These are phyloP conservation scores for Paramyrothecium roridum DNA, from an alignment of 2,329 filamentous ascomycete genomes.

Conservation along the genomic window DNA sequence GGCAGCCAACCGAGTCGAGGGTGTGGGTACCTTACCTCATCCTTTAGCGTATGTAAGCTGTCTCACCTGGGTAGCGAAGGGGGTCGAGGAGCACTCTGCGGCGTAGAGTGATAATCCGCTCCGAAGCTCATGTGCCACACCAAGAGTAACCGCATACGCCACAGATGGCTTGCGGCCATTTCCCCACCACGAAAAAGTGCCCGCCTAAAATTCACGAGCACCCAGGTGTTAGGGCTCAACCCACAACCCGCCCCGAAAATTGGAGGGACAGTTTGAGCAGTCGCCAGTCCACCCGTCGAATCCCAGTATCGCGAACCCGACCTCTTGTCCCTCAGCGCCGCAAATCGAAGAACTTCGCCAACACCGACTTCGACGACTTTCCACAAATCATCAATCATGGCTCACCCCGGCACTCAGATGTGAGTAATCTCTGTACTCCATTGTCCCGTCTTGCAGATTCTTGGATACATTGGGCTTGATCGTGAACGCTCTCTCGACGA, in stretches of 20 bases:
- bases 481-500: too few relatives aligned
- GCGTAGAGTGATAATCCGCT: too few relatives aligned
- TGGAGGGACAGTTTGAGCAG: constrained; percentile 12
- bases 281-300: constrained; percentile 20
- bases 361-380: constrained; percentile 25
- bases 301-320: constrained; percentile 21
- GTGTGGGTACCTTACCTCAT: too few relatives aligned
- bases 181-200: too few relatives aligned
- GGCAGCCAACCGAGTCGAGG: neutral
- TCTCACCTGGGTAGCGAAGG: too few relatives aligned
- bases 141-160: neutral
- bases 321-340: constrained; percentile 17
- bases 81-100: too few relatives aligned
- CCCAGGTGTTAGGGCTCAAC: constrained; percentile 25
- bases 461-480: constrained; percentile 1
- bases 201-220: too few relatives aligned
- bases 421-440: constrained; percentile 42
- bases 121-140: too few relatives aligned
- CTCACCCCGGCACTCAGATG: constrained; percentile 61
- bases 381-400: constrained; percentile 42
- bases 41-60: too few relatives aligned
- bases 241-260: constrained; percentile 25
- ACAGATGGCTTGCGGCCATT: neutral
- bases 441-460: neutral
- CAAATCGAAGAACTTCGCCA: neutral